phyloP scores from a whole-genome alignment of 2,329 filamentous ascomycete species.

The Epichloe gansuensis region DNA sequence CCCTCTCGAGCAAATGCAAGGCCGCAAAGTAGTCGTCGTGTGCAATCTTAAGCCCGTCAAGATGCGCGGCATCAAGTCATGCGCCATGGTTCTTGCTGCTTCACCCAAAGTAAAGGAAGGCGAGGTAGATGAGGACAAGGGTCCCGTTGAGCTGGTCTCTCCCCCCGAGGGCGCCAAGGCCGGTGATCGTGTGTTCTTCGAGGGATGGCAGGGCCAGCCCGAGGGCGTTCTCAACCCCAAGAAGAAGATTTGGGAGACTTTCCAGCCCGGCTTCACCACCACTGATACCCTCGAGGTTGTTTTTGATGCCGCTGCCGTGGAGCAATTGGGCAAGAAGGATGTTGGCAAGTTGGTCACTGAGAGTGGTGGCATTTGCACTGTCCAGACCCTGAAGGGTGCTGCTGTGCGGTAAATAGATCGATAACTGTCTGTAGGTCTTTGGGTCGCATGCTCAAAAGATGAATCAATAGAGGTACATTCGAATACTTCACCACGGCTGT shows the following conservation, averaged over 20 bases:
- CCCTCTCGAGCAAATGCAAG: slow-evolving; percentile 91
- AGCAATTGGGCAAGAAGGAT: slow-evolving; percentile 60
- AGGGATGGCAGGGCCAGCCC: slow-evolving; percentile 87
- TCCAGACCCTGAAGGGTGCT: slow-evolving; percentile 67
- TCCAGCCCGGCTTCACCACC: slow-evolving; percentile 93
- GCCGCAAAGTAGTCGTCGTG: slow-evolving; percentile 85
- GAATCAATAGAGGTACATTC: too few species aligned
- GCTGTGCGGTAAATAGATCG: slow-evolving; percentile 50
- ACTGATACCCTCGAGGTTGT: slow-evolving; percentile 68
- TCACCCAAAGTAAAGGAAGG: slow-evolving; percentile 74
- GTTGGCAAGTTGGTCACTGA: slow-evolving; percentile 60
- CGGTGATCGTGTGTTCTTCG: slow-evolving; percentile 82
- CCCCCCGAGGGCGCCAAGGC: slow-evolving; percentile 69
- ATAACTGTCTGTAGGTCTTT: too few species aligned
- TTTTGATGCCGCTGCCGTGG: slow-evolving; percentile 69
- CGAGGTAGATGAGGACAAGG: slow-evolving; percentile 72
- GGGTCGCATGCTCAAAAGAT: too few species aligned
- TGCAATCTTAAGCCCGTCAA: slow-evolving; percentile 99
- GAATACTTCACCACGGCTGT: too few species aligned
- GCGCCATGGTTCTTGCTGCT: slow-evolving; percentile 87
- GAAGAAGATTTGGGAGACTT: slow-evolving; percentile 98
- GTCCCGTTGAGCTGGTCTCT: slow-evolving; percentile 81
- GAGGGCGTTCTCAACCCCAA: slow-evolving; percentile 94
- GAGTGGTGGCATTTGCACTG: slow-evolving; percentile 67
- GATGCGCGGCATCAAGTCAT: slow-evolving; percentile 76